Evolutionary conservation across 352 stramenopile genomes (phyloP).

Genomic region (Salisapilia sapeloensis): DNA sequence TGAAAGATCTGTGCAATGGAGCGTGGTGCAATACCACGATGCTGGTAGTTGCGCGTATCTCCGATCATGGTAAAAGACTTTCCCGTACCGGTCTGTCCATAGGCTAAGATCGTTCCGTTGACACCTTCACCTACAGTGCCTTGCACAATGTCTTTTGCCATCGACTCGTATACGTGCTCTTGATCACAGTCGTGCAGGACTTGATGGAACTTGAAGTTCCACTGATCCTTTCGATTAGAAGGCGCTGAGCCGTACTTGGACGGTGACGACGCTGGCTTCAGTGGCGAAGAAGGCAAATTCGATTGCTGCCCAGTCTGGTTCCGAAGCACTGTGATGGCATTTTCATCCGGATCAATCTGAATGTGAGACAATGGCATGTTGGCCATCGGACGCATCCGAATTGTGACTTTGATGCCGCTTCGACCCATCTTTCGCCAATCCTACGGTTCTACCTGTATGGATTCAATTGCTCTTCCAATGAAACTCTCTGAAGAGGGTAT

Average conservation of each 20-base stretch:
- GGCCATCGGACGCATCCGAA: slow-evolving; percentile 59
- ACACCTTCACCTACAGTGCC: slow-evolving; percentile 74
- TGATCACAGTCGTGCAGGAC: slow-evolving; percentile 85
- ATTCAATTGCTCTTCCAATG: too few species aligned
- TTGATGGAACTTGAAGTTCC: slow-evolving; percentile 86
- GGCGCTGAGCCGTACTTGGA: slow-evolving; percentile 15
- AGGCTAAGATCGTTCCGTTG: slow-evolving; percentile 80
- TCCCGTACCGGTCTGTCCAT: slow-evolving; percentile 77
- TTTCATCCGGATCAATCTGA: slow-evolving; percentile 65
- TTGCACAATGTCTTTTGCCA: slow-evolving; percentile 80
- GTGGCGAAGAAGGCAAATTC: slow-evolving; percentile 2
- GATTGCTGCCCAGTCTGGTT: slow-evolving; percentile 7
- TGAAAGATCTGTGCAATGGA: slow-evolving; percentile 81
- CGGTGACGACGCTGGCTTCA: slow-evolving; percentile 6
- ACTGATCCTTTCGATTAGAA: slow-evolving; percentile 68
- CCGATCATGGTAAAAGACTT: slow-evolving; percentile 89
- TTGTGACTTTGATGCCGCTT: slow-evolving; percentile 75
- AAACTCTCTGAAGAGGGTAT: too few species aligned
- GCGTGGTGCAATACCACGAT: slow-evolving; percentile 77
- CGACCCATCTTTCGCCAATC: slow-evolving; percentile 12
- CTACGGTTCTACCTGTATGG: too few species aligned
- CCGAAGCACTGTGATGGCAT: slow-evolving; percentile 38
- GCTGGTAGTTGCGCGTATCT: slow-evolving; percentile 83
- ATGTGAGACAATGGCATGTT: slow-evolving; percentile 62
- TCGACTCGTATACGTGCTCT: slow-evolving; percentile 82